phyloP scores from a whole-genome alignment of 2,329 filamentous ascomycete genomes.

The Colletotrichum navitas region DNA sequence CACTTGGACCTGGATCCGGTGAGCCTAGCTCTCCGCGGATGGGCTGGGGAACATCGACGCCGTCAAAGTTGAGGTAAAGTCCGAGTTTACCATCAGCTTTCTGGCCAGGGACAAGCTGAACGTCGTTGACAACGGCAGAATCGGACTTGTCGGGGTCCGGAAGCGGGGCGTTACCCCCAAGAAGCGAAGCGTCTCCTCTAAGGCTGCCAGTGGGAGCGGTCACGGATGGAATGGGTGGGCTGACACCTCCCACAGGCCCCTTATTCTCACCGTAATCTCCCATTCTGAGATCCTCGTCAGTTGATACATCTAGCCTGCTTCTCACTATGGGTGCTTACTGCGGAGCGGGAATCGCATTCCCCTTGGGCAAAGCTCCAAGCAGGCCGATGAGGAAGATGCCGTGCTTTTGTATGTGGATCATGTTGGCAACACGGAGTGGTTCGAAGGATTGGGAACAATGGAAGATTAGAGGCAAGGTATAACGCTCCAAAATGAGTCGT shows the following conservation, averaged over 20 bases:
- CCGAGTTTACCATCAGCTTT: slow-evolving; percentile 63
- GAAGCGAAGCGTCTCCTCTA: slow-evolving; percentile 54
- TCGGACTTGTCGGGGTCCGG: slow-evolving; percentile 53
- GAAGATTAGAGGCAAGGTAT: background rate
- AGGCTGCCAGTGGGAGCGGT: slow-evolving; percentile 55
- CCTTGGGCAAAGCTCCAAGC: slow-evolving; percentile 25
- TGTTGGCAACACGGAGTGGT: background rate
- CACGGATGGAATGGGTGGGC: slow-evolving; percentile 54
- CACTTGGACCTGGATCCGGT: slow-evolving; percentile 65
- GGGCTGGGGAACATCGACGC: slow-evolving; percentile 65
- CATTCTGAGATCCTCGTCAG: slow-evolving; percentile 48
- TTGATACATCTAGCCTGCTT: too few relatives aligned
- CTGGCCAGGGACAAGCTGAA: slow-evolving; percentile 63
- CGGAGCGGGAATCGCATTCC: slow-evolving; percentile 22
- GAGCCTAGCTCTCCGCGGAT: slow-evolving; percentile 64
- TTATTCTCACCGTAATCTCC: slow-evolving; percentile 57
- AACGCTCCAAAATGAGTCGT: background rate
- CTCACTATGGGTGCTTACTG: slow-evolving; percentile 3
- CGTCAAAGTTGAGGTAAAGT: slow-evolving; percentile 65
- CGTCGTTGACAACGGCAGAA: slow-evolving; percentile 54
- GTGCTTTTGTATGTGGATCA: slow-evolving; percentile 8
- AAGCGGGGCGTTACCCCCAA: slow-evolving; percentile 55
- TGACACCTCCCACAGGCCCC: slow-evolving; percentile 57
- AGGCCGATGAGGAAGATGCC: slow-evolving; percentile 20
- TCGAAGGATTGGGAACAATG: background rate